Conservation (phyloP, 345 rosid genomes). For the Eucalyptus albens region DNA sequence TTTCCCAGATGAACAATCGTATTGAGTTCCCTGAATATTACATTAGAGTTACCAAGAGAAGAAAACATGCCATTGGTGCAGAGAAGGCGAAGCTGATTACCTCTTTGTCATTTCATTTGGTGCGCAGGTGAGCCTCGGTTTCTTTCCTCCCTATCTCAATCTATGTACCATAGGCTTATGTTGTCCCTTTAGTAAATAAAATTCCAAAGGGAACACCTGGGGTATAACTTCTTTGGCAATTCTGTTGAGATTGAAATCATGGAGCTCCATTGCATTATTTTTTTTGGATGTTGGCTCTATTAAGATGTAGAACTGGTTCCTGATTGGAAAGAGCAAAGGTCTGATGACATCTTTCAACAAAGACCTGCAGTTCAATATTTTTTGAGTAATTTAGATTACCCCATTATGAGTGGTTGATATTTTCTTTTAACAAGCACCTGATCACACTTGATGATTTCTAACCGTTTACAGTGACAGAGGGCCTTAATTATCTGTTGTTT, state of each 20-base stretch:
- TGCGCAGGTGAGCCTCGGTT: constrained; percentile 31
- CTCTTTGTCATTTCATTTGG: constrained; percentile 44
- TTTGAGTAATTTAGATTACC: neutral
- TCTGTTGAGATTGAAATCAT: neutral
- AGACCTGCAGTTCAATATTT: neutral
- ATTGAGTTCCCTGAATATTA: constrained; percentile 20
- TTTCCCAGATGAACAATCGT: constrained; percentile 34
- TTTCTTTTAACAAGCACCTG: neutral
- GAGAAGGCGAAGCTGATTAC: constrained; percentile 35
- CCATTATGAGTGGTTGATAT: neutral
- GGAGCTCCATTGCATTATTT: neutral
- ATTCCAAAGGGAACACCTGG: neutral
- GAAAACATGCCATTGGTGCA: constrained; percentile 39
- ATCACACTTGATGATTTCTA: neutral
- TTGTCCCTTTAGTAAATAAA: neutral
- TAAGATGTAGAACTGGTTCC: neutral
- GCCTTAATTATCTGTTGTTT: neutral
- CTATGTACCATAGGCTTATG: neutral
- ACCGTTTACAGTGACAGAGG: neutral
- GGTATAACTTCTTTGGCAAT: neutral
- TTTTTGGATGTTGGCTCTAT: neutral
- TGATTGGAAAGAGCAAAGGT: neutral
- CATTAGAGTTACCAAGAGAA: constrained; percentile 49
- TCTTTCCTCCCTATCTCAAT: neutral
- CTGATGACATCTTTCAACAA: neutral